These are phyloP conservation scores for Cytospora piceae DNA, from an alignment of 2,329 filamentous ascomycete genomes.

Conservation along the genomic window DNA sequence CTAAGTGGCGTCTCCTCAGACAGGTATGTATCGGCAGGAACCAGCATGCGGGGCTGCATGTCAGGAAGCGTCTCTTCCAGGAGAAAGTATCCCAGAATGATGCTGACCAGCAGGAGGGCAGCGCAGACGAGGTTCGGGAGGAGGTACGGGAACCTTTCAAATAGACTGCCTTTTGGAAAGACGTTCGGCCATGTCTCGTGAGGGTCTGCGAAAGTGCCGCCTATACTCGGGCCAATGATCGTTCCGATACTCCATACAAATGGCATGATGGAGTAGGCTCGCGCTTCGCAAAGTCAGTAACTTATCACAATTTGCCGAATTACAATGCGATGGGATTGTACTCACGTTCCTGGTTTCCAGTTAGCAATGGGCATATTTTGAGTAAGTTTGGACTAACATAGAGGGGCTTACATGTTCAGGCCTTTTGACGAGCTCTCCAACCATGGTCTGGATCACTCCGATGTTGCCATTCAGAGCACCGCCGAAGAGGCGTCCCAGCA, in stretches of 20 bases:
- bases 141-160: constrained; percentile 81
- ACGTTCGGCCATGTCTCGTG: constrained; percentile 70
- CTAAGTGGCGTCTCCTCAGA: constrained; percentile 76
- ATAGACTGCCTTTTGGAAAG: constrained; percentile 71
- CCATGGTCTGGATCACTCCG: constrained; percentile 90
- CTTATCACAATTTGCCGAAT: background rate
- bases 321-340: constrained; percentile 50
- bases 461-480: constrained; percentile 91
- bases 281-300: constrained; percentile 54
- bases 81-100: constrained; percentile 77
- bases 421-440: constrained; percentile 81
- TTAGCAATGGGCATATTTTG: constrained; percentile 11
- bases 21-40: constrained; percentile 54
- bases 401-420: constrained; percentile 72
- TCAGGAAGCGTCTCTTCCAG: constrained; percentile 90
- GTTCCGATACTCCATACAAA: constrained; percentile 93
- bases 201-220: constrained; percentile 83
- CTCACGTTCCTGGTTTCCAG: constrained; percentile 46
- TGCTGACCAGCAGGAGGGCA: constrained; percentile 73
- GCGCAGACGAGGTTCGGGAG: constrained; percentile 89
- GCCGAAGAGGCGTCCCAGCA: constrained; percentile 75
- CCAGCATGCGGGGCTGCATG: constrained; percentile 61
- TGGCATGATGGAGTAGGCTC: constrained; percentile 89
- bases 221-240: constrained; percentile 86
- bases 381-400: background rate